These are phyloP conservation scores for Piedraia hortae DNA, from an alignment of 2,329 filamentous ascomycete species.

Conservation along the genomic window DNA sequence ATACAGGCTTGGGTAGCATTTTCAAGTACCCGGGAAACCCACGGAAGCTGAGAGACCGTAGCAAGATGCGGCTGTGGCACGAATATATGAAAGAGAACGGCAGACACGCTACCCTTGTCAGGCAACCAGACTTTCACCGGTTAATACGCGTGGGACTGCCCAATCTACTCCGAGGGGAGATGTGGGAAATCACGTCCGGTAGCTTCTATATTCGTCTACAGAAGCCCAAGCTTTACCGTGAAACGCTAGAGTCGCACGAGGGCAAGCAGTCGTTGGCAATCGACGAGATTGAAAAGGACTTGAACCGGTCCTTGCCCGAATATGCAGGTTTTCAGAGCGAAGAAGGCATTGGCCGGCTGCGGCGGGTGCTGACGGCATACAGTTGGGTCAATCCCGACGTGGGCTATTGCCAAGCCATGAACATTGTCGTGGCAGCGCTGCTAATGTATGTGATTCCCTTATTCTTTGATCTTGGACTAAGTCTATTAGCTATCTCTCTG, in stretches of 20 bases:
- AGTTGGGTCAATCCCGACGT: constrained; percentile 92
- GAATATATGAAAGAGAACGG: constrained; percentile 87
- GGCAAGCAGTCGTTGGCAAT: constrained; percentile 82
- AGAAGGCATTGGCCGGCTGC: constrained; percentile 71
- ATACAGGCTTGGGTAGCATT: constrained; percentile 73
- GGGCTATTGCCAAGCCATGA: constrained; percentile 98
- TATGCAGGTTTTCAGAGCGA: constrained; percentile 94
- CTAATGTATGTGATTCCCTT: constrained; percentile 35
- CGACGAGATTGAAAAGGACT: constrained; percentile 94
- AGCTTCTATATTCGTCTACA: constrained; percentile 72
- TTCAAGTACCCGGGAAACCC: constrained; percentile 90
- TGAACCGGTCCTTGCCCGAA: constrained; percentile 86
- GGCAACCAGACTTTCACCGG: constrained; percentile 93
- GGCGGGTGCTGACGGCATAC: constrained; percentile 82
- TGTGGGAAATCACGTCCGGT: constrained; percentile 86
- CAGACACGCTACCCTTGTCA: constrained; percentile 68
- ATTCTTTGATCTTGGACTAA: constrained; percentile 2
- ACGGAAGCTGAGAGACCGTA: constrained; percentile 74
- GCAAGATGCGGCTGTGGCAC: constrained; percentile 93
- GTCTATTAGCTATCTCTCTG: constrained; percentile 55
- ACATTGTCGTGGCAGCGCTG: constrained; percentile 92
- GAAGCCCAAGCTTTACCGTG: constrained; percentile 54
- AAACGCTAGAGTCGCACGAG: constrained; percentile 59
- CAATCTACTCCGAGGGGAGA: constrained; percentile 74
- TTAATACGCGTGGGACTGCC: constrained; percentile 84